phyloP scores from a whole-genome alignment of 768 basidiomycete genomes.

The Sporobolomyces roseus region DNA sequence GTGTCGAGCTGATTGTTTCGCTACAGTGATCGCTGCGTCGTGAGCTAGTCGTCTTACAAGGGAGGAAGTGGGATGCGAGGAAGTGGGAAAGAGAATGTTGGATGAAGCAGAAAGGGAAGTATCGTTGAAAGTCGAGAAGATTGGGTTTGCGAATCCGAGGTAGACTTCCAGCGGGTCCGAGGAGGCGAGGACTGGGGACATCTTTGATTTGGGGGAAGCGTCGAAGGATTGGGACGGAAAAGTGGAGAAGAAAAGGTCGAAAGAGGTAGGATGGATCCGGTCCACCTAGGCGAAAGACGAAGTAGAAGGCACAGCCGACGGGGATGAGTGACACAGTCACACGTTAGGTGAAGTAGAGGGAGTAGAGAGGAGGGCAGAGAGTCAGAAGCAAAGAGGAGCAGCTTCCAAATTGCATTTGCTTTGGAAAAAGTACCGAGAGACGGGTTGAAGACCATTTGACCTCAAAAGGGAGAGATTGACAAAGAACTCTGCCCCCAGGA shows the following conservation, averaged over 20 bases:
- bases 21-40: not conserved
- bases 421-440: no score
- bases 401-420: slow-evolving; percentile 39
- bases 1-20: slow-evolving; percentile 22
- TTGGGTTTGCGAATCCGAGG: not conserved
- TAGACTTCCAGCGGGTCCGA: not conserved
- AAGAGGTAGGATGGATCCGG: slow-evolving; percentile 10
- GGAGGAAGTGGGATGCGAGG: not conserved
- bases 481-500: no score
- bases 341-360: no score
- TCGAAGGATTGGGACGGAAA: not conserved
- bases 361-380: no score
- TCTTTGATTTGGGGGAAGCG: no score
- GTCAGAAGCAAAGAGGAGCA: slow-evolving; percentile 14
- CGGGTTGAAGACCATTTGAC: no score
- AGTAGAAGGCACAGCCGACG: slow-evolving; percentile 2
- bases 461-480: no score
- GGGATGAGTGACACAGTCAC: slow-evolving; percentile 15
- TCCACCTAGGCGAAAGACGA: not conserved
- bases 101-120: not conserved
- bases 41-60: slow-evolving; percentile 14
- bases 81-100: not conserved
- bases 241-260: not conserved
- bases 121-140: slow-evolving; percentile 1
- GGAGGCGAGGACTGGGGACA: slow-evolving; percentile 12